These are phyloP conservation scores for Aspergillus udagawae DNA, from an alignment of 2,329 filamentous ascomycete species.

Conservation along the genomic window DNA sequence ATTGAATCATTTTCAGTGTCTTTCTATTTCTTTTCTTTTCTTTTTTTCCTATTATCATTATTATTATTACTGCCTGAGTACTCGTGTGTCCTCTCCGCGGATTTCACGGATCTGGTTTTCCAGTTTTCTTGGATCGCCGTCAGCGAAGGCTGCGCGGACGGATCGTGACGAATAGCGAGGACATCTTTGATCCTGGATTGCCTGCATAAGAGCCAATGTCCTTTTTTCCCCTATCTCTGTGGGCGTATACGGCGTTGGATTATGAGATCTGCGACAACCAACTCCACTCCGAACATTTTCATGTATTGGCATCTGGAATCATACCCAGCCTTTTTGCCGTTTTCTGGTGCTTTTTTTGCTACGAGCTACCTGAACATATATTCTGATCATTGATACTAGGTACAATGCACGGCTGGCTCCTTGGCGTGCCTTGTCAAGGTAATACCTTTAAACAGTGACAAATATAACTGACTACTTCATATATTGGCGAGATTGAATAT, in stretches of 20 bases:
- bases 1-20: slow-evolving; percentile 13
- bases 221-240: slow-evolving; percentile 1
- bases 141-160: background rate
- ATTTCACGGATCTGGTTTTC: slow-evolving; percentile 4
- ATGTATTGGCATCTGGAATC: slow-evolving; percentile 19
- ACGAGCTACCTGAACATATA: background rate
- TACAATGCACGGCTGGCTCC: background rate
- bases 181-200: background rate
- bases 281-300: slow-evolving; percentile 28
- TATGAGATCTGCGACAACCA: slow-evolving; percentile 12
- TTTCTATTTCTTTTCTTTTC: slow-evolving; percentile 1
- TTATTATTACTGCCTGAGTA: slow-evolving; percentile 18
- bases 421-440: background rate
- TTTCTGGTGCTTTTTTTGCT: background rate
- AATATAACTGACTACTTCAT: background rate
- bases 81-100: slow-evolving; percentile 8
- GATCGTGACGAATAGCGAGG: background rate
- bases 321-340: slow-evolving; percentile 11
- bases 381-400: background rate
- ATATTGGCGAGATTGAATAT: background rate
- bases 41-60: no score
- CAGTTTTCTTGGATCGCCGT: background rate
- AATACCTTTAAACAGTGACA: no score
- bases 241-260: slow-evolving; percentile 17
- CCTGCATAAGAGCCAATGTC: background rate